Conservation (phyloP, 129 eudicot genomes). For the Flaveria trinervia region DNA sequence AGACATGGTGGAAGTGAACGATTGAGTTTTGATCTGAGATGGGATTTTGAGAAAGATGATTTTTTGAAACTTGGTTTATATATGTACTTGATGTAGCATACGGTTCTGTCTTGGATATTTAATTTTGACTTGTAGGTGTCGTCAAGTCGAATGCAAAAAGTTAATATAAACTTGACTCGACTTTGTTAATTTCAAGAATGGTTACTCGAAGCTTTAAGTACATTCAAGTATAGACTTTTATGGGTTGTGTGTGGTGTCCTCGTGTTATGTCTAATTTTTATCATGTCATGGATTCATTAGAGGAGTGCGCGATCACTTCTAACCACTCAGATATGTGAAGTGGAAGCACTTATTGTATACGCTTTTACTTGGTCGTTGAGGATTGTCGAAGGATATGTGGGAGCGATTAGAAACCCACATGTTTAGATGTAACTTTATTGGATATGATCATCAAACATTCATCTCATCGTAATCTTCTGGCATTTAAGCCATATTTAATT, state of each 20-base stretch:
- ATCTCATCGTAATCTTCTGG: no score
- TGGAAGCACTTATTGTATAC: no score
- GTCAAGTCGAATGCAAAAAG: not conserved
- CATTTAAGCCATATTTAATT: no score
- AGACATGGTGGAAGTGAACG: not conserved
- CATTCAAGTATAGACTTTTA: no score
- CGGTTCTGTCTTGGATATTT: not conserved
- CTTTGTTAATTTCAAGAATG: not conserved
- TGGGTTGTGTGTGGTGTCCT: no score
- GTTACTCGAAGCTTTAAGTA: not conserved
- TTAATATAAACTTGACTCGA: not conserved
- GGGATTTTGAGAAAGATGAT: constrained; percentile 16
- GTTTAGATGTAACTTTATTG: no score
- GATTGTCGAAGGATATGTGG: no score
- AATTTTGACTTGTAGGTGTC: not conserved
- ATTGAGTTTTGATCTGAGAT: constrained; percentile 12
- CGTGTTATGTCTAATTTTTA: not conserved
- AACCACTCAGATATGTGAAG: no score
- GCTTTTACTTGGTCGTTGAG: no score
- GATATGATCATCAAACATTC: no score
- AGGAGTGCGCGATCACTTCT: no score
- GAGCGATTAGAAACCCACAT: no score
- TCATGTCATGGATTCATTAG: not conserved
- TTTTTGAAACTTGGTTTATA: constrained; percentile 6
- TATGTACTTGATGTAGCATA: not conserved